Conservation (phyloP, 1,284 basidiomycete species). For the Pterula multifida region DNA sequence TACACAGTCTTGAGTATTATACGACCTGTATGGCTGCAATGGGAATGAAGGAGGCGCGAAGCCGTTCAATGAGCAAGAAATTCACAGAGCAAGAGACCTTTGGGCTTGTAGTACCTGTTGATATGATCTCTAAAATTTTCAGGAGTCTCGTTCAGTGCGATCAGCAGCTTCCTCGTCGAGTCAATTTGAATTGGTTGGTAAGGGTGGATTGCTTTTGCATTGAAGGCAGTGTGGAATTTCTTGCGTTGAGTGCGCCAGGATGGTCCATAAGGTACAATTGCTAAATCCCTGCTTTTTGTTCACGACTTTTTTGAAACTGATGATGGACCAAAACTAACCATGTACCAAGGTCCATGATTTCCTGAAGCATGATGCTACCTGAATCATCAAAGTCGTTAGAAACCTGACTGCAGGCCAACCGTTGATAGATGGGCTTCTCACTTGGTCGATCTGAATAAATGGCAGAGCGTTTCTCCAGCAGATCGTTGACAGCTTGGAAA, state of each 20-base stretch:
- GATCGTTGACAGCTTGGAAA: conserved; percentile 35
- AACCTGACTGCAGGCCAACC: not conserved
- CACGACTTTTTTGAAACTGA: not conserved
- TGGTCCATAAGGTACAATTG: not conserved
- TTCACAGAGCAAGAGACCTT: too few species aligned
- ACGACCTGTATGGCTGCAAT: not conserved
- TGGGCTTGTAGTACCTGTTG: not conserved
- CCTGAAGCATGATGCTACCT: not conserved
- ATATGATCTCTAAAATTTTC: not conserved
- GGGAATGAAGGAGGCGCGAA: too few species aligned
- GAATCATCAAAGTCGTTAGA: not conserved
- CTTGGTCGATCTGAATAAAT: conserved; percentile 59
- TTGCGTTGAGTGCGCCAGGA: not conserved
- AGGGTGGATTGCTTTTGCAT: not conserved
- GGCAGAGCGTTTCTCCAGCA: conserved; percentile 58
- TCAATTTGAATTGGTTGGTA: not conserved
- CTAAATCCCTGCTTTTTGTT: not conserved
- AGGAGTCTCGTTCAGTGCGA: not conserved
- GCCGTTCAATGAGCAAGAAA: too few species aligned
- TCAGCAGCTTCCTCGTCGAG: not conserved
- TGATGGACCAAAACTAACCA: not conserved
- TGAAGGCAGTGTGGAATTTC: not conserved
- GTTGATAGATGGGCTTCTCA: not conserved
- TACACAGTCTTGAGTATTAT: not conserved
- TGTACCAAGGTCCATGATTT: not conserved